A percentile compares a stretch with the other conserved stretches of the same genome.
These are phyloP conservation scores for Aspergillus chevalieri DNA, from an alignment of 2,329 filamentous ascomycete genomes.

Conservation along the genomic window DNA sequence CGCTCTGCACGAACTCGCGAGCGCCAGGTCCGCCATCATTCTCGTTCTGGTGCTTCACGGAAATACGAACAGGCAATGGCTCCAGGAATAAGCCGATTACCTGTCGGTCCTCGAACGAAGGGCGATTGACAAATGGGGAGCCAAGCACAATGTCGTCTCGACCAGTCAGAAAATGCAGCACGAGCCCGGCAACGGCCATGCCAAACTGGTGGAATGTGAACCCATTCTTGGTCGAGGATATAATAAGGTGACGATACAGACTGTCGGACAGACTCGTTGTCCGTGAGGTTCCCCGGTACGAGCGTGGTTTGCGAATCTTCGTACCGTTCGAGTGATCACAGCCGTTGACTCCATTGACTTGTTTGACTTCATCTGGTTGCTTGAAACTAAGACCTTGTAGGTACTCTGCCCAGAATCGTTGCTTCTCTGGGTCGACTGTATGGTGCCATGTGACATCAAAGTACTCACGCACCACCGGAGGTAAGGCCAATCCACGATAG, in stretches of 20 bases:
- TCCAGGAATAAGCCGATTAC: slow-evolving; percentile 26
- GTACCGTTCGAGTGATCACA: not conserved
- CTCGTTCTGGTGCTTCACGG: not conserved
- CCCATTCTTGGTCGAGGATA: slow-evolving; percentile 3
- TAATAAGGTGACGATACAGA: slow-evolving; percentile 4
- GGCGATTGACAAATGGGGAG: slow-evolving; percentile 22
- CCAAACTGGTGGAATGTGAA: slow-evolving; percentile 18
- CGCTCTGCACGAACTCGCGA: slow-evolving; percentile 4
- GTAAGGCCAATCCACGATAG: slow-evolving; percentile 11
- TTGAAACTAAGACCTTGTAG: not conserved
- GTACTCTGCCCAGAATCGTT: slow-evolving; percentile 3
- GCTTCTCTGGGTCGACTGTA: not conserved
- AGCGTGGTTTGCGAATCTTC: not conserved
- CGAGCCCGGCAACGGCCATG: slow-evolving; percentile 16
- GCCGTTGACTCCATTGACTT: no score
- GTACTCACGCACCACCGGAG: slow-evolving; percentile 2
- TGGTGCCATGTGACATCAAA: slow-evolving; percentile 2
- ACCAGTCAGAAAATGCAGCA: slow-evolving; percentile 5
- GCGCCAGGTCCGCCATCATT: slow-evolving; percentile 2
- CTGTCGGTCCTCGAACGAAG: slow-evolving; percentile 13
- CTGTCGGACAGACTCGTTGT: slow-evolving; percentile 1
- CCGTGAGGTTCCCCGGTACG: not conserved
- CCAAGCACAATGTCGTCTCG: slow-evolving; percentile 21
- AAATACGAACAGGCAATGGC: slow-evolving; percentile 22
- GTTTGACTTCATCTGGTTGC: not conserved